Evolutionary conservation across 2,329 filamentous ascomycete genomes (phyloP).

Genomic region (Claviceps cyperi): DNA sequence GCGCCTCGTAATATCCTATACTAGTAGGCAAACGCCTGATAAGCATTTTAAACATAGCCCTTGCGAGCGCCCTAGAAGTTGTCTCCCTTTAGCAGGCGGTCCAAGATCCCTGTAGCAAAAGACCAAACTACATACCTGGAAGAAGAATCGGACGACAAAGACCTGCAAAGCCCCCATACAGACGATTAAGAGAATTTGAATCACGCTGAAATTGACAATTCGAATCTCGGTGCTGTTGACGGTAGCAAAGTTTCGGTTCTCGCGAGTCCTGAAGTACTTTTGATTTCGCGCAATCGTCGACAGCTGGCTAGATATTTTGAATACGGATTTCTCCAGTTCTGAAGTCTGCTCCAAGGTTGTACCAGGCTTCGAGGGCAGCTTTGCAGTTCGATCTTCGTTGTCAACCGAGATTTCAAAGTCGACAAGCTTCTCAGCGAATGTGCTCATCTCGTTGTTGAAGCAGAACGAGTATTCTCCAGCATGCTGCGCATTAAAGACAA

Average conservation of each 20-base stretch:
- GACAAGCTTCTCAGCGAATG: slow-evolving; percentile 91
- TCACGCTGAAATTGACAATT: slow-evolving; percentile 94
- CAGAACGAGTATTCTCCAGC: slow-evolving; percentile 89
- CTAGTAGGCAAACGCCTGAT: slow-evolving; percentile 5
- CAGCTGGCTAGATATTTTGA: slow-evolving; percentile 84
- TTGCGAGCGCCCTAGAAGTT: slow-evolving; percentile 45
- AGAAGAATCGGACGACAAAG: slow-evolving; percentile 96
- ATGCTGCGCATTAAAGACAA: slow-evolving; percentile 87
- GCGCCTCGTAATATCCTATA: slow-evolving; percentile 18
- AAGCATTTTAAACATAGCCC: slow-evolving; percentile 45
- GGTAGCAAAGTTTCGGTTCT: slow-evolving; percentile 98
- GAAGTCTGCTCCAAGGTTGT: slow-evolving; percentile 80
- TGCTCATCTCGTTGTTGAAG: slow-evolving; percentile 98
- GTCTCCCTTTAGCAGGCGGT: slow-evolving; percentile 6
- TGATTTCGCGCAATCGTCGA: slow-evolving; percentile 94
- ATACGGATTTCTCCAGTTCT: slow-evolving; percentile 80
- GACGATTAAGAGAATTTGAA: slow-evolving; percentile 83
- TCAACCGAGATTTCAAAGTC: slow-evolving; percentile 97
- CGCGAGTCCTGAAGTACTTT: slow-evolving; percentile 97
- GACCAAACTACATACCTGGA: slow-evolving; percentile 48
- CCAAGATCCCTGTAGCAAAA: not conserved
- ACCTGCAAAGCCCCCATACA: slow-evolving; percentile 94
- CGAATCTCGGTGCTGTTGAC: slow-evolving; percentile 89
- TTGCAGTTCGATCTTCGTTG: slow-evolving; percentile 61
- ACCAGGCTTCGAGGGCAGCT: slow-evolving; percentile 78